Base-by-base conservation (phyloP, 2,329 filamentous ascomycete genomes). In the Aspergillus thermomutatus region DNA sequence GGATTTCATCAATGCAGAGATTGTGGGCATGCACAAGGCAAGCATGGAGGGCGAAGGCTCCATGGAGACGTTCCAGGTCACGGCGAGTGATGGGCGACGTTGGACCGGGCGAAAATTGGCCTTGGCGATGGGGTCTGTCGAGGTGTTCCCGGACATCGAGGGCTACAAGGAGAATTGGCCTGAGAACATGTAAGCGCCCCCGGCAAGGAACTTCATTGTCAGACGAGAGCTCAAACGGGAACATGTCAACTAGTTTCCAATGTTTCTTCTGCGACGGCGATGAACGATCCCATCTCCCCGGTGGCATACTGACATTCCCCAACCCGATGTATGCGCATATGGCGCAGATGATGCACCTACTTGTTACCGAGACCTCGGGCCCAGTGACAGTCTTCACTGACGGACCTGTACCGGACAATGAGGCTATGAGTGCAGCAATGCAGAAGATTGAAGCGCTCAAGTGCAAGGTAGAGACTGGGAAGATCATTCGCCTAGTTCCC, bases 261-360 rank as follows among this genome's bases (percentile, higher is more conserved):
- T 87, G 83, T 60, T 75, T 86, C 2, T 84, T 81, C 61, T 87
- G 83, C 67, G 77, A 86, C 60, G 84, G 84, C 3, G 86, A 78
- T 64, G 84, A 87, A 60, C 2, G 37, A 3, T 40, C 37, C 37
- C 37, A 40, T n/a, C 37, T 40, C 1, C 37, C 37, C 4, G 37
- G 37, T 2, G 37, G 37, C 2, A 7, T 40, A 17, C 7, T 40
- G 37, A 40, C 37, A 4, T 40, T 40, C 10, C 14, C 37, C 7
- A 40, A 40, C 11, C n/a, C 37, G 14, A 40, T 40, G 37, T 40
- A 40, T n/a, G 37, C 37, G 2, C 37, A 40, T n/a, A 40, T 40
- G 37, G 37, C 37, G 14, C 37, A 40, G 37, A 40, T 40, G 37
- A 40, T 40, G 37, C 37, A 40, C 1, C 37, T 40, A 1, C 37